Base-by-base conservation (phyloP, 169 alveolate genomes). In the Eimeria sp. region DNA sequence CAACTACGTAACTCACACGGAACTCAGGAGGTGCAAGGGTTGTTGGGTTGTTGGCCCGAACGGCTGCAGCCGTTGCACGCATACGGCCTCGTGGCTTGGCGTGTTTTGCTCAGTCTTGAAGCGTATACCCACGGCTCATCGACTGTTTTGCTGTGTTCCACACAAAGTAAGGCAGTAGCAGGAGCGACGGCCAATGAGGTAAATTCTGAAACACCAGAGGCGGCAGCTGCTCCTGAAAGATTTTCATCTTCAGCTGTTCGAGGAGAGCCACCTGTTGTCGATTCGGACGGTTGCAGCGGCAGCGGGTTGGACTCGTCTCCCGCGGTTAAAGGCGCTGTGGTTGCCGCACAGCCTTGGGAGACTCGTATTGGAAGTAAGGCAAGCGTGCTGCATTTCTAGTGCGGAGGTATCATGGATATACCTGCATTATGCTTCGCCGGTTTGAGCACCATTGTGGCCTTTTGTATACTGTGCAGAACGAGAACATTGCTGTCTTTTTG, bases 71-170 rank as follows among this genome's bases (percentile, higher is more conserved):
- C 40, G 49, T n/a, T 34, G 27, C 40, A 10, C 47, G n/a, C 65
- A 7, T 20, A 40, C 40, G 9, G 30, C 87, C 40, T 45, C 25
- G 63, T 1, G 11, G 27, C 54, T 82, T 11, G 16, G 45, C 72
- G 40, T 9, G 45, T 82, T 82, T 51, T 14, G 90, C 72, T 51
- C 90, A 82, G 90, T 51, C 54, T 51, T 49, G 90, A 82, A 73
- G 90, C 90, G n/a, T 82, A 82, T 57, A 51, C 90, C 73, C n/a
- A 54, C 63, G 90, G 90, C 63, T 51, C 90, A 49, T 82, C 73
- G 16, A 11, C 72, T n/a, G 51, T 57, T 34, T 27, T 82, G 13
- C 75, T 30, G 43, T n/a, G n/a, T n/a, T 54, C 90, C 30, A 22
- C 73, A 7, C 43, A 45, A 1, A n/a, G 54, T 4, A 20, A 54